Base-by-base conservation (phyloP, 768 basidiomycete genomes). In the Mycena leptocephala region DNA sequence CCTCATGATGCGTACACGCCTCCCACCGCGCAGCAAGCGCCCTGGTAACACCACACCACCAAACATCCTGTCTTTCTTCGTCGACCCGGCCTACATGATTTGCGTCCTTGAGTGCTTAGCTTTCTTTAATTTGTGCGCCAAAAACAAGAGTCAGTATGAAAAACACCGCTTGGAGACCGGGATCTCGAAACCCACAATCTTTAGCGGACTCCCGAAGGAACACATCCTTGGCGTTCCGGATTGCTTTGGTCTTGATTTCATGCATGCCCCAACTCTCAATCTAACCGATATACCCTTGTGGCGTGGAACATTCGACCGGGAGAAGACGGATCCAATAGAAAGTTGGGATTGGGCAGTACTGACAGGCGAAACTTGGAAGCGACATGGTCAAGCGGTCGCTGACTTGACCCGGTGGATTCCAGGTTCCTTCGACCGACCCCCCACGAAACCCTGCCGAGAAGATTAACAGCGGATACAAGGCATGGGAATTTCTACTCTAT, bases 231-330 rank as follows among this genome's bases (percentile, higher is more conserved):
- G 78, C 1, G 22, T 67, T 14, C 72, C 72, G 1, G 32, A 14
- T 7, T 39, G 32, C 18, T 74, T 74, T 20, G 39, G 10, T 1
- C 28, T 67, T 13, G 65, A 74, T 26, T 59, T 59, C 22, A 88
- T 89, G 87, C 88, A 90, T 75, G 73, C 80, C 2, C 79, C 85
- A 1, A 71, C 75, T 8, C 77, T 90, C 11, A 90, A 89, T 77
- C 28, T 88, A 2, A 62, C 84, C 2, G 88, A 89, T 48, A 62
- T 86, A 35, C 65, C 72, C 0, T 79, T 85, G 1, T 87, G 86
- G 86, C 80, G 81, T 0, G 84, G 85, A 0, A 68, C 68, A 20
- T 75, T 82, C 16, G 75, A 81, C 67, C 78, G 78, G 56, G 24
- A 77, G 1, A 41, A 26, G 5, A 78, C 77, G 0, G 81, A 83